Evolutionary conservation across 2,329 filamentous ascomycete genomes (phyloP).

Genomic region (Gremmenia infestans): DNA sequence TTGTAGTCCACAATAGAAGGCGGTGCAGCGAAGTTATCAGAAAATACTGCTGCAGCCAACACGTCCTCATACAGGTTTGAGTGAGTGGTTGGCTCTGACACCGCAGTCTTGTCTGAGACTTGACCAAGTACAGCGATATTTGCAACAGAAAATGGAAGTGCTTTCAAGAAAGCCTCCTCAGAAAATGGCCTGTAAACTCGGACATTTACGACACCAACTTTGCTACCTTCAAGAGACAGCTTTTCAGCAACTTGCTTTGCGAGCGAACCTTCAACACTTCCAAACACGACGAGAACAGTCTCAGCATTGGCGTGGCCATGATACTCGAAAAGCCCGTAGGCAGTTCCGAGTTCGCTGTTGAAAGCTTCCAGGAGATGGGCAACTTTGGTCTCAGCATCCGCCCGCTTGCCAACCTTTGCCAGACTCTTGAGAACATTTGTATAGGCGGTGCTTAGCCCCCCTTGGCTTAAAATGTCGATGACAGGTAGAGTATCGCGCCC

Average conservation of each 20-base stretch:
- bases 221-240: slow-evolving; percentile 66
- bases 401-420: slow-evolving; percentile 61
- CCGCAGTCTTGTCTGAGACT: slow-evolving; percentile 67
- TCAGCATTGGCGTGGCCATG: slow-evolving; percentile 75
- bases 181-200: slow-evolving; percentile 93
- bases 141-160: slow-evolving; percentile 69
- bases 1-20: slow-evolving; percentile 78
- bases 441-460: slow-evolving; percentile 65
- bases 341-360: slow-evolving; percentile 88
- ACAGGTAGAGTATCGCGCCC: slow-evolving; percentile 78
- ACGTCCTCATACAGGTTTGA: slow-evolving; percentile 93
- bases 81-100: slow-evolving; percentile 69
- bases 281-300: slow-evolving; percentile 84
- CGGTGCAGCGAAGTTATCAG: slow-evolving; percentile 56
- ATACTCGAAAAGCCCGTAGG: slow-evolving; percentile 93
- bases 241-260: slow-evolving; percentile 73
- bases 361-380: slow-evolving; percentile 65
- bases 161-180: slow-evolving; percentile 86
- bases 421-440: slow-evolving; percentile 58
- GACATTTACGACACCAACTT: slow-evolving; percentile 84
- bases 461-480: slow-evolving; percentile 73
- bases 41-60: slow-evolving; percentile 77
- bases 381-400: slow-evolving; percentile 68
- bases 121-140: slow-evolving; percentile 85
- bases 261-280: slow-evolving; percentile 83